Conservation (phyloP, 1,139 yeast genomes). For the Kodamaea derodonti region DNA sequence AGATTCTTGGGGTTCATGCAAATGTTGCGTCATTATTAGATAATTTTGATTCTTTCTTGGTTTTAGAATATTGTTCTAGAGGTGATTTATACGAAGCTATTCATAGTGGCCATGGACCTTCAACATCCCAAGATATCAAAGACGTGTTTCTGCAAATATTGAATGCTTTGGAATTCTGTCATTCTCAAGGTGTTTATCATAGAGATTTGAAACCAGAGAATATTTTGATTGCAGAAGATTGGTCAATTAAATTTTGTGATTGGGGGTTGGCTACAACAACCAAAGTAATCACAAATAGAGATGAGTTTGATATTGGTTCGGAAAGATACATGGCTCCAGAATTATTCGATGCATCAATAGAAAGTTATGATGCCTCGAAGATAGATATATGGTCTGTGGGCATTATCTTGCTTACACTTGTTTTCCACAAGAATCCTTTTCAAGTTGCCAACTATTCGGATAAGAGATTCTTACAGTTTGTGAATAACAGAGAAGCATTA, state of each 20-base stretch:
- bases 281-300: constrained; percentile 43
- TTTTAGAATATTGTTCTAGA: constrained; percentile 82
- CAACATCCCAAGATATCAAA: constrained; percentile 67
- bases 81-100: constrained; percentile 96
- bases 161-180: constrained; percentile 77
- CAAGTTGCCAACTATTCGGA: constrained; percentile 80
- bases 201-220: constrained; percentile 91
- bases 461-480: constrained; percentile 82
- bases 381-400: constrained; percentile 95
- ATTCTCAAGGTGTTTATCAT: constrained; percentile 69
- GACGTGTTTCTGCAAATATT: constrained; percentile 75
- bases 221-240: constrained; percentile 72
- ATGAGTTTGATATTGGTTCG: constrained; percentile 87
- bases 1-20: constrained; percentile 60
- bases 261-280: constrained; percentile 87
- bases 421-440: constrained; percentile 90
- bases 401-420: constrained; percentile 75
- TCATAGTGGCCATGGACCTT: constrained; percentile 75
- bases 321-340: constrained; percentile 99
- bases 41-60: constrained; percentile 73
- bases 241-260: constrained; percentile 81
- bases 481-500: constrained; percentile 80
- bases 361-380: constrained; percentile 75
- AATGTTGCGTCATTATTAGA: constrained; percentile 69
- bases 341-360: constrained; percentile 58